A percentile compares a stretch with the other conserved stretches of the same genome.
Evolutionary conservation across 441 rosid species (phyloP).

Genomic region (Pelargonium hybrid): DNA sequence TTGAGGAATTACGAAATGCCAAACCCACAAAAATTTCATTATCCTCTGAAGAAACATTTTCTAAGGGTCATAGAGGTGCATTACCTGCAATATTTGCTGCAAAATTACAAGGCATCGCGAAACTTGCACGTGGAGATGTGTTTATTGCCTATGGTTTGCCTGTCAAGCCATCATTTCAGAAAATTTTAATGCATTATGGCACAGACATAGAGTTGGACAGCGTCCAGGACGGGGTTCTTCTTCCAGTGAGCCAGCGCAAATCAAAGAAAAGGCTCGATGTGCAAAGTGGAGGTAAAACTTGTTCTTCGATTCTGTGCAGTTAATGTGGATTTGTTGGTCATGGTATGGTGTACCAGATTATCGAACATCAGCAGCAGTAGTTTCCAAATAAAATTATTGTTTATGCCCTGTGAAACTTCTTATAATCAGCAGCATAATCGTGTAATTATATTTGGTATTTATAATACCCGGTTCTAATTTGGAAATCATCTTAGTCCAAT

Average conservation of each 20-base stretch:
- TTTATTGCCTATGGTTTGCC: constrained; percentile 64
- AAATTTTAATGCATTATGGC: constrained; percentile 59
- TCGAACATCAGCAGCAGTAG: background rate
- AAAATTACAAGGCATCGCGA: constrained; percentile 53
- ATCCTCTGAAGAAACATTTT: constrained; percentile 32
- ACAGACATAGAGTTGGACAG: constrained; percentile 41
- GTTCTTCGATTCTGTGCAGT: constrained; percentile 8
- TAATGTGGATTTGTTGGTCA: background rate
- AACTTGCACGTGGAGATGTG: constrained; percentile 41
- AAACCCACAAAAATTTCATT: constrained; percentile 60
- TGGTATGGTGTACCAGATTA: background rate
- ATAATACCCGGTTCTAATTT: too few relatives aligned
- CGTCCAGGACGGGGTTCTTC: constrained; percentile 65
- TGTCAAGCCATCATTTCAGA: constrained; percentile 77
- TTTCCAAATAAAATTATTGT: too few relatives aligned
- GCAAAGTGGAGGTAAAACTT: constrained; percentile 43
- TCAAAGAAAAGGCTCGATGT: constrained; percentile 38
- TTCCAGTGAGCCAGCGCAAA: constrained; percentile 46
- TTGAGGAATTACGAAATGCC: constrained; percentile 46
- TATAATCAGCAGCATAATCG: too few relatives aligned
- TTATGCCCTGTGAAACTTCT: too few relatives aligned
- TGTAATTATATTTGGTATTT: too few relatives aligned
- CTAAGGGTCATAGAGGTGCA: constrained; percentile 39
- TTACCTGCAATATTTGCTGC: constrained; percentile 61
- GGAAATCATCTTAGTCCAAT: too few relatives aligned